phyloP scores from a whole-genome alignment of 768 basidiomycete genomes.

The Rhodosporidiobolus sp. region DNA sequence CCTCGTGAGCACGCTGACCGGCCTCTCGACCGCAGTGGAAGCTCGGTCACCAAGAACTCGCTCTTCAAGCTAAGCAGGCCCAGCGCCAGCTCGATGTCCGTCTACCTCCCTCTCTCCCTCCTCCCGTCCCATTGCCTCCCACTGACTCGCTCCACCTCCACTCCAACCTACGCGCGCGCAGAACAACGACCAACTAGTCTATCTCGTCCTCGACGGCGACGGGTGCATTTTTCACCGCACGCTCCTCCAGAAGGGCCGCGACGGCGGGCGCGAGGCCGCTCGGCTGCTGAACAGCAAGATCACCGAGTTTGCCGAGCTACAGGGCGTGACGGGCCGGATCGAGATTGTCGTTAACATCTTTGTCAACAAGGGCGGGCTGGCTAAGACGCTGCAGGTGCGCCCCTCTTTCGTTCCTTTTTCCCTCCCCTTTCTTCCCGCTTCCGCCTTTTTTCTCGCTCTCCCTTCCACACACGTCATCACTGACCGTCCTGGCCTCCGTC shows the following conservation, averaged over 20 bases:
- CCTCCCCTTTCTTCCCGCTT: background rate
- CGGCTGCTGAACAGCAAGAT: slow-evolving; percentile 12
- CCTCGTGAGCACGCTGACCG: background rate
- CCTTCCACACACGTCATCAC: background rate
- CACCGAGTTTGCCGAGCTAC: slow-evolving; percentile 13
- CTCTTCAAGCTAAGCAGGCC: slow-evolving; percentile 2
- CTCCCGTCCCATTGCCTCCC: background rate
- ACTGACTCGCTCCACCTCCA: background rate
- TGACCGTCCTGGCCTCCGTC: background rate
- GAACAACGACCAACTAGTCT: slow-evolving; percentile 18
- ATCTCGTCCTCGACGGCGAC: slow-evolving; percentile 35
- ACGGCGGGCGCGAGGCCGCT: slow-evolving; percentile 31
- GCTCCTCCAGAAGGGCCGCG: slow-evolving; percentile 23
- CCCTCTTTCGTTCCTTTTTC: background rate
- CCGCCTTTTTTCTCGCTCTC: background rate
- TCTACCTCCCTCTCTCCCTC: background rate
- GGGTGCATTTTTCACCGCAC: slow-evolving; percentile 34
- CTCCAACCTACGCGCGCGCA: background rate
- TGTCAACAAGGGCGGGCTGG: slow-evolving; percentile 16
- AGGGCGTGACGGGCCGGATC: slow-evolving; percentile 4
- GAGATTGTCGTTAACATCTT: slow-evolving; percentile 21
- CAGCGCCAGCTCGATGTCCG: slow-evolving; percentile 32
- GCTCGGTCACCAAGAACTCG: slow-evolving; percentile 3
- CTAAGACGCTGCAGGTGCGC: slow-evolving; percentile 9
- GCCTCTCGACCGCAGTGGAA: slow-evolving; percentile 8